Conservation (phyloP, 2,329 filamentous ascomycete genomes). For the Aspergillus sp. region DNA sequence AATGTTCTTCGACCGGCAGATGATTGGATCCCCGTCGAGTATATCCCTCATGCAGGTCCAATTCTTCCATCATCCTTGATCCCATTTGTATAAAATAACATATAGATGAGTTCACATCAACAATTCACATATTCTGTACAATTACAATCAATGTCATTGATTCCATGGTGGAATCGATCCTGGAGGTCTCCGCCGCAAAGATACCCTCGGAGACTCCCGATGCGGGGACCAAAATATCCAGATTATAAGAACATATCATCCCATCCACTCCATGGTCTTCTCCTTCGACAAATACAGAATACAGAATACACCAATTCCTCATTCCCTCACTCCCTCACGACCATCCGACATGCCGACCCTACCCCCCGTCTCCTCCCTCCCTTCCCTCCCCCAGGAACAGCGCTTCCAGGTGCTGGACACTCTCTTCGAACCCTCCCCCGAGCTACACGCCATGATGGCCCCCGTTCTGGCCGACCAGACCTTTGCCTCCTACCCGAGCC, state of each 20-base stretch:
- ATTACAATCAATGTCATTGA: background rate
- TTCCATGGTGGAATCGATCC: background rate
- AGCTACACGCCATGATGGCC: constrained; percentile 69
- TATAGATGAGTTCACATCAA: no score
- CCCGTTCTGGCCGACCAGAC: constrained; percentile 60
- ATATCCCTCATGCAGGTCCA: no score
- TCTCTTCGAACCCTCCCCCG: constrained; percentile 78
- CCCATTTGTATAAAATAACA: no score
- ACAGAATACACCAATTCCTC: background rate
- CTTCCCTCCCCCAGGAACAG: constrained; percentile 53
- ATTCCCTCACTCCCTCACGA: background rate
- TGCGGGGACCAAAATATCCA: constrained; percentile 14
- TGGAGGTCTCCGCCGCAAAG: constrained; percentile 20
- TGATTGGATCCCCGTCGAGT: no score
- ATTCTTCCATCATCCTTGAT: no score
- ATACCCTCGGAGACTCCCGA: constrained; percentile 21
- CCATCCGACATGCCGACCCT: constrained; percentile 39
- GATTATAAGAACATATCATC: constrained; percentile 2
- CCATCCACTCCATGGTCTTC: constrained; percentile 1
- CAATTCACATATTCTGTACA: background rate
- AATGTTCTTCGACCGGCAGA: no score
- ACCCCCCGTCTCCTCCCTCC: constrained; percentile 58
- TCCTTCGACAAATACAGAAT: background rate
- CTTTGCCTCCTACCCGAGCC: constrained; percentile 65
- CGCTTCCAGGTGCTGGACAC: constrained; percentile 63